Evolutionary conservation across 805 yeast species (phyloP).

Genomic region (Saccharomyces eubayanus): DNA sequence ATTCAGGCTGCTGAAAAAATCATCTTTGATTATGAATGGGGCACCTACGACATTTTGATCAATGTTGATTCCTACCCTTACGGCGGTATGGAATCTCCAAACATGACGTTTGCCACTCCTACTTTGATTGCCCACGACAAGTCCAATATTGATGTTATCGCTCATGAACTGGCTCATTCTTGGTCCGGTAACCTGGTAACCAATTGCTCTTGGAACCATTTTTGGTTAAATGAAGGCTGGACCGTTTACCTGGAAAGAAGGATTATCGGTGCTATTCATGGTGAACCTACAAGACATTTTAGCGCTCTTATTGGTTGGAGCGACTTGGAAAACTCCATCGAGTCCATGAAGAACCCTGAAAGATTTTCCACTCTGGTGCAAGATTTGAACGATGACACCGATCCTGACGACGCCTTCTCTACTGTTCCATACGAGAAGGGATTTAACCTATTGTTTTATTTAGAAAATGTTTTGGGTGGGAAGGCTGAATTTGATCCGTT

Average conservation of each 20-base stretch:
- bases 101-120: conserved; percentile 84
- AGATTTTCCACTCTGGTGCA: conserved; percentile 61
- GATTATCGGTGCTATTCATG: conserved; percentile 69
- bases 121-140: conserved; percentile 79
- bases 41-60: conserved; percentile 68
- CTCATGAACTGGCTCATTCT: conserved; percentile 88
- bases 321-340: conserved; percentile 59
- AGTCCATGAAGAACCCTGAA: conserved; percentile 48
- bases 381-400: conserved; percentile 56
- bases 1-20: conserved; percentile 63
- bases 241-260: conserved; percentile 86
- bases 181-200: conserved; percentile 92
- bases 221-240: conserved; percentile 96
- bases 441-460: conserved; percentile 62
- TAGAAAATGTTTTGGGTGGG: conserved; percentile 67
- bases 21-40: conserved; percentile 79
- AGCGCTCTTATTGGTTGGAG: conserved; percentile 85
- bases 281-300: conserved; percentile 70
- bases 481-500: conserved; percentile 62
- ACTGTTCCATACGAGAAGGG: conserved; percentile 91
- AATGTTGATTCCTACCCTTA: conserved; percentile 74
- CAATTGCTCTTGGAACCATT: conserved; percentile 86
- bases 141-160: conserved; percentile 80
- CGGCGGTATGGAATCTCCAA: conserved; percentile 95
- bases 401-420: conserved; percentile 86